Conservation (phyloP, 1,284 basidiomycete genomes). For the Ceratobasidium sp. region DNA sequence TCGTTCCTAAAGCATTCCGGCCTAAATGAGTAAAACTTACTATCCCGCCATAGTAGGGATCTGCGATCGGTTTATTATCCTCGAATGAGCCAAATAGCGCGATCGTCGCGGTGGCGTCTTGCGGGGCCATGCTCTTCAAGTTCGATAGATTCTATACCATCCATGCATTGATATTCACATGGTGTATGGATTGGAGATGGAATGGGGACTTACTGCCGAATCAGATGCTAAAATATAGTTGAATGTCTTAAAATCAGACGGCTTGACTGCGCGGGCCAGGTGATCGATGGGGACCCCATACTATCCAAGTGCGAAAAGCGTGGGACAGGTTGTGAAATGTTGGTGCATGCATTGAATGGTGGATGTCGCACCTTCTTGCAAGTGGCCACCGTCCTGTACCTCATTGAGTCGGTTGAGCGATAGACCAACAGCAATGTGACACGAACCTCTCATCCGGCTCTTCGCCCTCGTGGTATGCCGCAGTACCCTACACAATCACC, state of each 20-base stretch:
- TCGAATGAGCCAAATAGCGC: slow-evolving; percentile 77
- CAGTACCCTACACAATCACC: slow-evolving; percentile 58
- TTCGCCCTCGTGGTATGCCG: slow-evolving; percentile 73
- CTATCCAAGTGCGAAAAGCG: slow-evolving; percentile 49
- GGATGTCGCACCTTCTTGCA: slow-evolving; percentile 63
- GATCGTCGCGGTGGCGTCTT: slow-evolving; percentile 63
- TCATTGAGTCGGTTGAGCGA: neutral
- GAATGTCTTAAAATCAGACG: slow-evolving; percentile 67
- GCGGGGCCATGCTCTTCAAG: slow-evolving; percentile 63
- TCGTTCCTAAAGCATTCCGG: slow-evolving; percentile 32
- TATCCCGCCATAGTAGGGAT: slow-evolving; percentile 76
- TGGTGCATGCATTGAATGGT: neutral
- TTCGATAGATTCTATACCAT: slow-evolving; percentile 61
- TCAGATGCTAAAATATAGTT: slow-evolving; percentile 77
- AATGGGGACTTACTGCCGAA: slow-evolving; percentile 46
- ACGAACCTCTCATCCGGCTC: slow-evolving; percentile 73
- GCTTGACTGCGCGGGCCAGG: slow-evolving; percentile 63
- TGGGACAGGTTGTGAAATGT: neutral
- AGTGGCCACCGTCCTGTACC: slow-evolving; percentile 61
- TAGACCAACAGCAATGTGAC: neutral
- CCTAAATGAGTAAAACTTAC: slow-evolving; percentile 52
- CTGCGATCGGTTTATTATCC: slow-evolving; percentile 67
- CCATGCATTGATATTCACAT: neutral
- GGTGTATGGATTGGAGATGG: neutral
- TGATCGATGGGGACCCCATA: slow-evolving; percentile 67